Percentiles rank a stretch among this genome's conserved stretches.
Conservation (phyloP, 1,284 basidiomycete genomes). For the Fistulina hepatica region DNA sequence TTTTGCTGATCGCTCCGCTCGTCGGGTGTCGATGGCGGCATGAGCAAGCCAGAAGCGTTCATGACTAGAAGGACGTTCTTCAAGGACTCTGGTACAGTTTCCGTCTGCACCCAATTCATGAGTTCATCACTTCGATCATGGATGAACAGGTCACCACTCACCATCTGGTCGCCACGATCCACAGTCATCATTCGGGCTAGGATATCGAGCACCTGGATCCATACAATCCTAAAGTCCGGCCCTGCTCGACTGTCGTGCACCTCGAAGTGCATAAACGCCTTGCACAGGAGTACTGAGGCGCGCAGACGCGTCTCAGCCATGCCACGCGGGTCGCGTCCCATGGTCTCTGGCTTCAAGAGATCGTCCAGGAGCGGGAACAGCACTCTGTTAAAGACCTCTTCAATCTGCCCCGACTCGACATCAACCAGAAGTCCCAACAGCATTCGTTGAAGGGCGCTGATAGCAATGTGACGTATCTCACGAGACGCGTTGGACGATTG, state of each 20-base stretch:
- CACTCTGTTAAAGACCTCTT: slow-evolving; percentile 81
- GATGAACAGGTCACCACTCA: slow-evolving; percentile 31
- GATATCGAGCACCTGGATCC: slow-evolving; percentile 88
- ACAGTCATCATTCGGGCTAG: slow-evolving; percentile 84
- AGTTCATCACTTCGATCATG: slow-evolving; percentile 1
- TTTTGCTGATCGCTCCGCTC: slow-evolving; percentile 56
- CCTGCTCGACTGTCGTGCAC: slow-evolving; percentile 59
- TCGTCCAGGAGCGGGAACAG: slow-evolving; percentile 92
- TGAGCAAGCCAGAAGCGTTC: slow-evolving; percentile 77
- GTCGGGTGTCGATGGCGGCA: slow-evolving; percentile 47
- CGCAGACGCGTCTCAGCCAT: slow-evolving; percentile 86
- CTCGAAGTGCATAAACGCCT: slow-evolving; percentile 91
- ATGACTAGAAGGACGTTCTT: slow-evolving; percentile 97
- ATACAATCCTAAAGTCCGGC: slow-evolving; percentile 66
- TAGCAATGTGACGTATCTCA: slow-evolving; percentile 77
- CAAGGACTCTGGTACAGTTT: slow-evolving; percentile 91
- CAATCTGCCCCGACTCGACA: slow-evolving; percentile 50
- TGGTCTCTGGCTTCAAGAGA: slow-evolving; percentile 77
- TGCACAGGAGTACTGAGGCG: slow-evolving; percentile 83
- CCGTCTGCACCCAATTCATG: slow-evolving; percentile 45
- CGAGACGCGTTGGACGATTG: slow-evolving; percentile 82
- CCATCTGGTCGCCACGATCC: slow-evolving; percentile 78
- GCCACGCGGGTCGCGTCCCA: slow-evolving; percentile 71
- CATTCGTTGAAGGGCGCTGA: slow-evolving; percentile 80
- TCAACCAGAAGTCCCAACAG: slow-evolving; percentile 73